Percentiles rank a stretch among this genome's conserved stretches.
These are phyloP conservation scores for Zoysia pacifica DNA, from an alignment of 176 grass and related monocot species.

Conservation along the genomic window DNA sequence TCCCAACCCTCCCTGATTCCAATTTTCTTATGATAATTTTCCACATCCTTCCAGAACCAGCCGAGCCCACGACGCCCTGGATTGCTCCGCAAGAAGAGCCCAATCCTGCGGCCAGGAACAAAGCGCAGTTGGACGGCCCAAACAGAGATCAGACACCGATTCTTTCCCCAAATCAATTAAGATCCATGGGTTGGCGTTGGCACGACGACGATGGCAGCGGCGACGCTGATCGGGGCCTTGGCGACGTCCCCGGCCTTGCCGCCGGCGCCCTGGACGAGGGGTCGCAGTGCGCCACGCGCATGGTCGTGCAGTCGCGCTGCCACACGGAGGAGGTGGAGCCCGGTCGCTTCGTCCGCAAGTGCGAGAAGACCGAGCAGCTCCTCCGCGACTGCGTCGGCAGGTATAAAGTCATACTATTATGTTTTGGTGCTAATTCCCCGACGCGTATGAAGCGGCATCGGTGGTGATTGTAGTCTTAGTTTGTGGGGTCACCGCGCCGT, in stretches of 20 bases:
- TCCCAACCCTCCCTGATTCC: too few relatives aligned
- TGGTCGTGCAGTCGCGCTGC: constrained; percentile 66
- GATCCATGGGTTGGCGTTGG: constrained; percentile 70
- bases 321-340: constrained; percentile 83
- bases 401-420: background rate
- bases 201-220: constrained; percentile 44
- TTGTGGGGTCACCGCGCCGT: background rate
- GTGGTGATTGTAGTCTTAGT: background rate
- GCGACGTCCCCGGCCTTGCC: constrained; percentile 26
- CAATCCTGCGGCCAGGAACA: background rate
- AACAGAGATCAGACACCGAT: background rate
- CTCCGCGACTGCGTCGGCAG: constrained; percentile 65
- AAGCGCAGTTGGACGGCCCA: constrained; percentile 1
- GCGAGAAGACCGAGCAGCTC: constrained; percentile 80
- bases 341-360: constrained; percentile 76
- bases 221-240: constrained; percentile 42
- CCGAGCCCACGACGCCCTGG: background rate
- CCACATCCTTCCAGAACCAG: constrained; percentile 32
- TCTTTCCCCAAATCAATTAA: constrained; percentile 25
- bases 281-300: constrained; percentile 47
- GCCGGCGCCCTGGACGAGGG: constrained; percentile 22
- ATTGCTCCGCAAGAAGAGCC: constrained; percentile 51
- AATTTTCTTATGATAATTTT: background rate
- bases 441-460: background rate
- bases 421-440: background rate